These are phyloP conservation scores for Aspergillus uvarum DNA, from an alignment of 2,329 filamentous ascomycete species.

Conservation along the genomic window DNA sequence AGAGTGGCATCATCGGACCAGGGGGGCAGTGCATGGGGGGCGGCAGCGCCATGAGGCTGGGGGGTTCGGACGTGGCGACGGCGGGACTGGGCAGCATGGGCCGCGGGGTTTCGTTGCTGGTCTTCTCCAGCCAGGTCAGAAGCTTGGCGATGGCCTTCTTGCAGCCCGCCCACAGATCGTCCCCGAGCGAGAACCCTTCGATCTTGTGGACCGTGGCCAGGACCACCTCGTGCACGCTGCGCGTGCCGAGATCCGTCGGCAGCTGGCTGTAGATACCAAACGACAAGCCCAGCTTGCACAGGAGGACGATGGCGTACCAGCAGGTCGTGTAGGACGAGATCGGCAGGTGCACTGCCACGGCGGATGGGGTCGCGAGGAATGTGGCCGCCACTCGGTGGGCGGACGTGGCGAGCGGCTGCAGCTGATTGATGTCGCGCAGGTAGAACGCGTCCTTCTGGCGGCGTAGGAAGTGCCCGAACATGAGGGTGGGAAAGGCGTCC, in stretches of 20 bases:
- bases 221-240: not conserved
- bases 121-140: conserved; percentile 11
- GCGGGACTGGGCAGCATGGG: too few relatives aligned
- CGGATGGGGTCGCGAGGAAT: conserved; percentile 1
- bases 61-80: too few relatives aligned
- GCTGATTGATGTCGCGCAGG: conserved; percentile 1
- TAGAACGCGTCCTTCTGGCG: conserved; percentile 2
- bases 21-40: not conserved
- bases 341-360: conserved; percentile 5
- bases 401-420: conserved; percentile 3
- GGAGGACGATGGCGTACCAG: conserved; percentile 14
- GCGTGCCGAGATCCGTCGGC: not conserved
- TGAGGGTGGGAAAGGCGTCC: not conserved
- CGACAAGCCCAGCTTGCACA: conserved; percentile 12
- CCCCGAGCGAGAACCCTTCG: not conserved
- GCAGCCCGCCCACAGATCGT: conserved; percentile 9
- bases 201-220: not conserved
- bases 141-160: not conserved
- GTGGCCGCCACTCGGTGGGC: conserved; percentile 2
- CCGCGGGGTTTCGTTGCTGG: not conserved
- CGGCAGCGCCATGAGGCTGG: not conserved
- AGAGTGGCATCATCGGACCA: not conserved
- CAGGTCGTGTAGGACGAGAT: conserved; percentile 6
- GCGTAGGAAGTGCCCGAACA: conserved; percentile 11
- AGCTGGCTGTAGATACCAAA: not conserved